Percentiles rank a stretch among this genome's conserved stretches.
Evolutionary conservation across 1,284 basidiomycete species (phyloP).

Genomic region (Sparassis latifolia): DNA sequence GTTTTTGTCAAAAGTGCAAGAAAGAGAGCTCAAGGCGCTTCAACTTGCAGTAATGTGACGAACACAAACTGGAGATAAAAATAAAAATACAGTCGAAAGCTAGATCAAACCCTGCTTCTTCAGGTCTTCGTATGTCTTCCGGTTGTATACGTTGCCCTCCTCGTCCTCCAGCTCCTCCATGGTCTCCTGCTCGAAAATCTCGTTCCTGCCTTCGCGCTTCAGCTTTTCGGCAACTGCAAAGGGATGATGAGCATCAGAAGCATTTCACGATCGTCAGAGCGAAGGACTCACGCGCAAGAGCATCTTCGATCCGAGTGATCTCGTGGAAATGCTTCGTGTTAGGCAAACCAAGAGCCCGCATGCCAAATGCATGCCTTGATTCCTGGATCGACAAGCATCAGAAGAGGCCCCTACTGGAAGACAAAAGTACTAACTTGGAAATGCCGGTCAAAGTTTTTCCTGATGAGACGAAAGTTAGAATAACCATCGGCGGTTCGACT

Average conservation of each 20-base stretch:
- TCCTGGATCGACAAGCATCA: constrained; percentile 45
- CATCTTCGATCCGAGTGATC: constrained; percentile 96
- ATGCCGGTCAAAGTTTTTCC: constrained; percentile 93
- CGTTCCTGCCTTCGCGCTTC: constrained; percentile 88
- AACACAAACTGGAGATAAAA: not conserved
- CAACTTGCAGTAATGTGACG: too few species aligned
- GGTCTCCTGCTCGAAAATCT: constrained; percentile 86
- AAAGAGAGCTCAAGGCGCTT: too few species aligned
- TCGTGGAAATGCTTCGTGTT: constrained; percentile 99
- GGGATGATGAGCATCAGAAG: constrained; percentile 40
- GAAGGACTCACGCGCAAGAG: constrained; percentile 72
- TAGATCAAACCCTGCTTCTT: constrained; percentile 84
- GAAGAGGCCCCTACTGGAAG: too few species aligned
- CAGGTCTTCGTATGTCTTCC: constrained; percentile 86
- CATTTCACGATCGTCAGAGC: not conserved
- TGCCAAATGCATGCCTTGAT: constrained; percentile 94
- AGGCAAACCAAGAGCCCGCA: constrained; percentile 94
- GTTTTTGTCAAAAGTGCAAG: too few species aligned
- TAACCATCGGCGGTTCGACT: not conserved
- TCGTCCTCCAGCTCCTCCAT: constrained; percentile 97
- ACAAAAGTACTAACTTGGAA: constrained; percentile 54
- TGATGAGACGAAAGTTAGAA: constrained; percentile 23
- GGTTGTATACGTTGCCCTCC: constrained; percentile 92
- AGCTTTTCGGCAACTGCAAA: constrained; percentile 86
- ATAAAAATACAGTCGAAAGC: not conserved